phyloP scores from a whole-genome alignment of 2,329 filamentous ascomycete genomes.

The Fusarium paranaense region DNA sequence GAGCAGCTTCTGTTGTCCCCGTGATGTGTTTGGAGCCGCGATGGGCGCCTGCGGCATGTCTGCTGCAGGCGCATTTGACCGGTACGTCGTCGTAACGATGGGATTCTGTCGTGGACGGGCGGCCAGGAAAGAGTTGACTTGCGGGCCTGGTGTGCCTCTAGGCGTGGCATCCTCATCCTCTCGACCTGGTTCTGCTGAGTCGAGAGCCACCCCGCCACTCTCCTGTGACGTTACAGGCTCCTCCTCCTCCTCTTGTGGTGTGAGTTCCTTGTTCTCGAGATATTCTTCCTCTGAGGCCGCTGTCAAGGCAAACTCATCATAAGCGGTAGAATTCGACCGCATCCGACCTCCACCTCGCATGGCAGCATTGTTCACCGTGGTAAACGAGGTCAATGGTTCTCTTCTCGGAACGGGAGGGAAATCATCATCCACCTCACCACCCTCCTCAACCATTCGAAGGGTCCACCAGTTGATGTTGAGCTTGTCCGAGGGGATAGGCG shows the following conservation, averaged over 20 bases:
- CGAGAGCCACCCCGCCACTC: conserved; percentile 29
- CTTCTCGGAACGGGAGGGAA: conserved; percentile 83
- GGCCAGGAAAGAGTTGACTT: conserved; percentile 47
- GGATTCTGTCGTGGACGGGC: conserved; percentile 64
- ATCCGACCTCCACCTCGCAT: conserved; percentile 70
- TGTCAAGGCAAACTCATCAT: conserved; percentile 85
- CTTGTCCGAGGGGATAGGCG: conserved; percentile 72
- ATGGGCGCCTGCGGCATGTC: conserved; percentile 66
- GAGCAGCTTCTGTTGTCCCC: conserved; percentile 77
- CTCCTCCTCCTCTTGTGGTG: conserved; percentile 72
- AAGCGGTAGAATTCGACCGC: conserved; percentile 79
- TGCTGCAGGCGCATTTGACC: conserved; percentile 64
- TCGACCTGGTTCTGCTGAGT: conserved; percentile 47
- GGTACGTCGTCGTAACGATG: conserved; percentile 70
- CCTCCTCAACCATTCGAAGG: conserved; percentile 84
- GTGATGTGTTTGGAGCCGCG: conserved; percentile 56
- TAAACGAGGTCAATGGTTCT: conserved; percentile 81
- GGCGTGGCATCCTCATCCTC: conserved; percentile 43
- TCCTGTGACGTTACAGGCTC: conserved; percentile 46
- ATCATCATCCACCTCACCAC: conserved; percentile 86
- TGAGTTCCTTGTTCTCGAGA: conserved; percentile 74
- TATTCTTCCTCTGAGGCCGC: conserved; percentile 77
- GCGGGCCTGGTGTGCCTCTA: conserved; percentile 42
- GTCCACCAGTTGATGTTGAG: conserved; percentile 86
- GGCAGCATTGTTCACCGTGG: conserved; percentile 85